These are phyloP conservation scores for Umbellularia californica DNA, from an alignment of 164 flowering plant species.

Conservation along the genomic window DNA sequence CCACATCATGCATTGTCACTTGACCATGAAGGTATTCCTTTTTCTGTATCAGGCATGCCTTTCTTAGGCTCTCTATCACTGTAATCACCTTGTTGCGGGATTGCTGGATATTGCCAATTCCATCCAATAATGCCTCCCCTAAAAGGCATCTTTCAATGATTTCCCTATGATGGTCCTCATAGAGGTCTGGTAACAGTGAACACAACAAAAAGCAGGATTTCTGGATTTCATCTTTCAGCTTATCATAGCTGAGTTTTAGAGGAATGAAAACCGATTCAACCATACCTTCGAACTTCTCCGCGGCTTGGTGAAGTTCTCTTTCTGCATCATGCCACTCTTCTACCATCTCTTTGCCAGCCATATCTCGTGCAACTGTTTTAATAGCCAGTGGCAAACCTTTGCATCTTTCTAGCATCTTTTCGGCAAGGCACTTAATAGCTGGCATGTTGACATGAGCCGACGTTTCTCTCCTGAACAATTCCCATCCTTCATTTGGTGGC, in stretches of 20 bases:
- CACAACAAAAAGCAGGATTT: constrained; percentile 16
- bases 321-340: constrained; percentile 6
- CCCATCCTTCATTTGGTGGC: constrained; percentile 14
- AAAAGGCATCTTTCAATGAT: not conserved
- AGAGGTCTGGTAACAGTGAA: constrained; percentile 17
- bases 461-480: constrained; percentile 9
- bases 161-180: constrained; percentile 4
- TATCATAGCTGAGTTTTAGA: constrained; percentile 17
- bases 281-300: constrained; percentile 9
- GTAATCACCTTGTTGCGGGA: not conserved
- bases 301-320: not conserved
- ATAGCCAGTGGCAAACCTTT: constrained; percentile 24
- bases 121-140: not conserved
- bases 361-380: constrained; percentile 16
- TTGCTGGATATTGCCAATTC: not conserved
- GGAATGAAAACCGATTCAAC: constrained; percentile 6
- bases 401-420: constrained; percentile 16
- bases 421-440: not conserved
- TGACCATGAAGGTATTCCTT: not conserved
- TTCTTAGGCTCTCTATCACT: not conserved
- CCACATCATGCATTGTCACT: constrained; percentile 11
- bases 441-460: constrained; percentile 2
- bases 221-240: constrained; percentile 9
- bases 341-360: constrained; percentile 8
- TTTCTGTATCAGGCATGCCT: constrained; percentile 3